Evolutionary conservation across 345 rosid species (phyloP), one percentile per base, ranked within the genome.

Genomic region (Dipteronia sinensis): DNA sequence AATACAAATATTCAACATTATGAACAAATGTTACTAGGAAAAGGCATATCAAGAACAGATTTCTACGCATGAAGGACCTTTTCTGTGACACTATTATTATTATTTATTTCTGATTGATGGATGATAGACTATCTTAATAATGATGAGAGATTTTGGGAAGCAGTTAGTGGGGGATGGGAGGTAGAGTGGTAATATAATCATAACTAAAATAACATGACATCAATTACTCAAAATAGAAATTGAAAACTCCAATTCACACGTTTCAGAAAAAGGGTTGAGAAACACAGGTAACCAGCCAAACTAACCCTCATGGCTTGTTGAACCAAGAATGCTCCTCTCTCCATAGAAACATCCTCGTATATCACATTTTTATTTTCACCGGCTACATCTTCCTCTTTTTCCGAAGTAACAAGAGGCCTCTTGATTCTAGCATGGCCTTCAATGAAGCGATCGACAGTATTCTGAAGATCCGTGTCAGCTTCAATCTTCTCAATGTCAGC

Each of bases 231-330:
- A 12, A 44, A 72, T 56, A n/a, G 10, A 46, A 63, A 46, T 56
- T 31, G 17, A 46, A 63, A 46, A 23, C 19, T 64, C 66, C 77
- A 74, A n/a, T 15, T 19, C 19, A 12, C 49, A 17, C 16, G 49
- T 75, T 49, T 34, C 15, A 72, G 42, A 46, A 29, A 74, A 10
- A 15, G 16, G 34, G 10, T 42, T n/a, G 49, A 44, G 62, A 46
- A 61, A 59, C 65, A 20, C 55, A 61, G 15, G 31, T 27, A 59
- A 69, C 61, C 55, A 75, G 49, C 47, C 17, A 25, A 55, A 88
- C 99, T 90, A 80, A 93, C 99, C 92, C 98, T 86, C 97, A 93
- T 91, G 44, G 98, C 94, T 83, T 97, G 98, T 81, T 94, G 98
- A 77, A 94, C 93, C 95, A 97, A 88, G 89, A 96, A 96, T 72